Base-by-base conservation (phyloP, 176 grass and related monocot species). In the Miscanthus lutarioriparius region DNA sequence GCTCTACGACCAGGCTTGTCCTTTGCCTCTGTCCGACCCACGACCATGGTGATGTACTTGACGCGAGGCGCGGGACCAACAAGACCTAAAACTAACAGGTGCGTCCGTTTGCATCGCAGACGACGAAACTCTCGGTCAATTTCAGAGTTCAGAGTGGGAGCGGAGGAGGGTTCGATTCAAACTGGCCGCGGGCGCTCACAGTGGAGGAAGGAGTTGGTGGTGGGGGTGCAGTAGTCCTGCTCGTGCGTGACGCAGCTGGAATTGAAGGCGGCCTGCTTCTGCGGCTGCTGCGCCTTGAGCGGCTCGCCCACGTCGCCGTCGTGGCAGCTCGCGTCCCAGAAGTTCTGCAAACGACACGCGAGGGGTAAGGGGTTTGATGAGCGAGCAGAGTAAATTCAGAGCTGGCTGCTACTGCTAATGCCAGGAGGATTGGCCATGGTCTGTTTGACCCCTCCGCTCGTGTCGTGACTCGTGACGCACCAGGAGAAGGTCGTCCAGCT, bases 401-500 rank as follows among this genome's bases (percentile, higher is more conserved):
- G 26, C 5, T 27, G 53, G 53, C 53, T 58, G 53, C 53, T 0
- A 5, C 10, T 62, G 65, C 53, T 7, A 26, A 8, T 23, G 27
- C 51, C 6, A 67, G 54, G 54, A 58, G n/a, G n/a, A n/a, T n/a
- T n/a, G n/a, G n/a, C n/a, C n/a, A n/a, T n/a, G 54, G 41, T 6
- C 10, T 6, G 38, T 27, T 73, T 73, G 41, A 72, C n/a, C 70
- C 13, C 2, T 70, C 49, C 10, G 8, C 16, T 6, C n/a, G n/a
- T n/a, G n/a, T n/a, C 33, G 37, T 25, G 3, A 61, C 5, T n/a
- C n/a, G n/a, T n/a, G 17, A 54, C 74, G 33, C 74, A 97, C 94
- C 86, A 90, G 92, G 78, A 94, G 64, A 32, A 94, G 82, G 77
- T 88, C 88, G 27, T 88, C 89, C 23, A 94, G 78, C 23, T 90